phyloP scores from a whole-genome alignment of 176 grass and related monocot species.

The sorghum (Sorghum bicolor) region DNA sequence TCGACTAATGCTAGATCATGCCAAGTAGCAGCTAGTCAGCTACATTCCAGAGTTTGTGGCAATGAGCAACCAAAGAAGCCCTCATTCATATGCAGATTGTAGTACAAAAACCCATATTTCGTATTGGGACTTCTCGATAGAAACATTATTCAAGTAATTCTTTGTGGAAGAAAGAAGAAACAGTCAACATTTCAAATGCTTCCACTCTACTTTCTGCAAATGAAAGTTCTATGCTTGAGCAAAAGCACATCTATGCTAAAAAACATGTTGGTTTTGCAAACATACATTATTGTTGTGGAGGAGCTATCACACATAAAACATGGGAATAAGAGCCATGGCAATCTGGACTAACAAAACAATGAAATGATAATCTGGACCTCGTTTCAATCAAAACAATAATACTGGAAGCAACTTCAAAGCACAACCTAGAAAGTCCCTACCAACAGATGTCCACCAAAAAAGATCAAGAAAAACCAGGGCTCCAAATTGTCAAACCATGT shows the following conservation, averaged over 20 bases:
- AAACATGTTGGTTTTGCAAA: not conserved
- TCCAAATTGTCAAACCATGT: not conserved
- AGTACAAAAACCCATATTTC: too few relatives aligned
- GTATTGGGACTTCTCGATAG: too few relatives aligned
- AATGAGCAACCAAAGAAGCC: too few relatives aligned
- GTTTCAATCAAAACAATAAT: not conserved
- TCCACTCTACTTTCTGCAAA: not conserved
- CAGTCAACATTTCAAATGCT: not conserved
- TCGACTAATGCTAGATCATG: too few relatives aligned
- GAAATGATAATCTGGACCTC: not conserved
- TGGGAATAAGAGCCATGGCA: not conserved
- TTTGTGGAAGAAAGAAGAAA: too few relatives aligned
- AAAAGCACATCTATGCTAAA: not conserved
- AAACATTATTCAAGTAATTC: too few relatives aligned
- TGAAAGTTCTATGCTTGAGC: not conserved
- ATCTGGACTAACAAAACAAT: not conserved
- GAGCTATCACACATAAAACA: not conserved
- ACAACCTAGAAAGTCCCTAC: conserved; percentile 3
- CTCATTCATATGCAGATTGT: too few relatives aligned
- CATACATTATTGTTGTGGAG: not conserved
- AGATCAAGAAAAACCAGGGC: not conserved
- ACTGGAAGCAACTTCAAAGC: not conserved
- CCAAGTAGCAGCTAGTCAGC: too few relatives aligned
- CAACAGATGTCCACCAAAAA: not conserved
- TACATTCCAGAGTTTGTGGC: too few relatives aligned